Evolutionary conservation across 2,329 filamentous ascomycete genomes (phyloP), one percentile per base, ranked within the genome.

Genomic region (Colletotrichum aenigma): DNA sequence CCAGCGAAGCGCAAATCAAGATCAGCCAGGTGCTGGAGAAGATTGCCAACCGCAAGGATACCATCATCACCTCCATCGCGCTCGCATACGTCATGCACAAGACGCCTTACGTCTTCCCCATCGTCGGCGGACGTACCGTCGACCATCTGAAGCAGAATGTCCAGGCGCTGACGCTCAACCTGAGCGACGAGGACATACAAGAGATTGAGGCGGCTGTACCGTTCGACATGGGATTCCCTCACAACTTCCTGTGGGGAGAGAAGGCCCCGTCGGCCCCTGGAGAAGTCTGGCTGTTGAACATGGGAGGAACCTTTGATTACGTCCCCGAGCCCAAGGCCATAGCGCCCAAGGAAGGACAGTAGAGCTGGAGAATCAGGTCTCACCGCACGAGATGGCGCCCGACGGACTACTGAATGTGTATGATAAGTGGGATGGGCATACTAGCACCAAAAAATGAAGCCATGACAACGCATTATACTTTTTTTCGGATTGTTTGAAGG

Each of bases 41-140:
- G 32, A 88, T 94, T 61, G 87, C 88, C 62, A 78, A 79, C 28
- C 84, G 84, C 75, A 87, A 87, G 78, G 81, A 82, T 76, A 87
- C 85, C 4, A 78, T 82, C 68, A 84, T 89, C 77, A 88, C 87
- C 18, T 87, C 86, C 76, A 82, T 90, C 72, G 94, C 94, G 10
- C 84, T 96, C 28, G 94, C 94, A 3, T 96, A 96, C 80, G 91
- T 95, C 16, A 89, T 94, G 88, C 89, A 91, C 78, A 95, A 95
- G 85, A 87, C 92, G 1, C 90, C 93, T 0, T 91, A 94, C 79
- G 92, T 95, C 15, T 95, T 94, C 80, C 94, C 94, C 2, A 91
- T 96, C 55, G 87, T 95, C 6, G 94, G 94, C 13, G 92, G 93
- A 1, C 89, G 93, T 13, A 95, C 92, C 79, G 83, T 94, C 12